Evolutionary conservation across 305 asterid genomes (phyloP).

Genomic region (Fraxinus xanthoxyloides): DNA sequence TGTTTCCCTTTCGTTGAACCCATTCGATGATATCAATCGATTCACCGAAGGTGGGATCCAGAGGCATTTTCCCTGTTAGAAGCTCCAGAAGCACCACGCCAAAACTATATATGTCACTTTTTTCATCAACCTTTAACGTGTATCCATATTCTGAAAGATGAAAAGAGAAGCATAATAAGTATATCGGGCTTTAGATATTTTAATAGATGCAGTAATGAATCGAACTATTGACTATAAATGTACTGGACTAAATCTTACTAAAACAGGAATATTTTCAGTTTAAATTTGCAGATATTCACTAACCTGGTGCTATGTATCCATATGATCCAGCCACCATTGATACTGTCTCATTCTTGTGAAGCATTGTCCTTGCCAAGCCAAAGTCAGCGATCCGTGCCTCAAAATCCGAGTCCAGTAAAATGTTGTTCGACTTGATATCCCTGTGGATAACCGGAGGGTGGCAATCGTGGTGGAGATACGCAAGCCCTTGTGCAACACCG

Average conservation of each 20-base stretch:
- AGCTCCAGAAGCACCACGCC: conserved; percentile 87
- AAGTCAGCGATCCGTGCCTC: conserved; percentile 82
- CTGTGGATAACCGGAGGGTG: conserved; percentile 74
- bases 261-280: background rate
- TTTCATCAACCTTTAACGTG: conserved; percentile 79
- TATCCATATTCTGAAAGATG: conserved; percentile 65
- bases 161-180: background rate
- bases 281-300: background rate
- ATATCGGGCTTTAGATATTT: background rate
- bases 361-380: conserved; percentile 74
- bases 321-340: conserved; percentile 92
- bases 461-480: conserved; percentile 85
- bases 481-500: conserved; percentile 81
- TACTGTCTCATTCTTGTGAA: conserved; percentile 57
- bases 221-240: background rate
- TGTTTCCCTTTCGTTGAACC: conserved; percentile 47
- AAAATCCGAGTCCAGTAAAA: conserved; percentile 53
- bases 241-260: background rate
- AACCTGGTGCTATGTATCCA: conserved; percentile 96
- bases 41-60: conserved; percentile 69
- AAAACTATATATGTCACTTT: conserved; percentile 76
- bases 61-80: conserved; percentile 57
- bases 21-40: conserved; percentile 65
- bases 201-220: background rate
- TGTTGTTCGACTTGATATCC: conserved; percentile 74